Percentiles rank a stretch among this genome's conserved stretches.
phyloP scores from a whole-genome alignment of 2,329 filamentous ascomycete genomes.

The Fusarium multiceps region DNA sequence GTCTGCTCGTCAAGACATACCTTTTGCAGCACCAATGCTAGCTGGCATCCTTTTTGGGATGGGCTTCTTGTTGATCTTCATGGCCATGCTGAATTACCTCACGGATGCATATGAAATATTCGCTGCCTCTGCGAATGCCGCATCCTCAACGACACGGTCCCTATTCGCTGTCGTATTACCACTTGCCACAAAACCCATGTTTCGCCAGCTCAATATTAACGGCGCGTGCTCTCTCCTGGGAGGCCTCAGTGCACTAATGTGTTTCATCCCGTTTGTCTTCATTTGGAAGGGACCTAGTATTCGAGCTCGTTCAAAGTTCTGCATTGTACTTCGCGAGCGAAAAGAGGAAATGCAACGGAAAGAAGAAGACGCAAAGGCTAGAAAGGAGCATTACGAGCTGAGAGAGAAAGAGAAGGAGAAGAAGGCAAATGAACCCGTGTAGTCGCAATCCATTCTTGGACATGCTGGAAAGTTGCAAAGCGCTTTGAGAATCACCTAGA shows the following conservation, averaged over 20 bases:
- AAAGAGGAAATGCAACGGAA: constrained; percentile 60
- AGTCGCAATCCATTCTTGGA: background rate
- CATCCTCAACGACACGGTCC: constrained; percentile 89
- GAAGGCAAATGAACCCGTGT: constrained; percentile 27
- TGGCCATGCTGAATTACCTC: constrained; percentile 72
- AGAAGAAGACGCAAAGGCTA: constrained; percentile 52
- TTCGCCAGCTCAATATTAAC: constrained; percentile 57
- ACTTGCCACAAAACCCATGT: constrained; percentile 64
- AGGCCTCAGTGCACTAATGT: constrained; percentile 62
- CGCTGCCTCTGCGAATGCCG: constrained; percentile 81
- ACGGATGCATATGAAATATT: constrained; percentile 76
- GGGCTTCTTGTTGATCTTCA: constrained; percentile 72
- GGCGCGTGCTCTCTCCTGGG: constrained; percentile 66
- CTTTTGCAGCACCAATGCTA: constrained; percentile 67
- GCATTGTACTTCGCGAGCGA: constrained; percentile 65
- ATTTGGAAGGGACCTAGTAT: constrained; percentile 67
- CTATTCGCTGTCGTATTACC: constrained; percentile 84
- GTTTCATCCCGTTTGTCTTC: constrained; percentile 63
- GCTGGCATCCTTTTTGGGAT: constrained; percentile 71
- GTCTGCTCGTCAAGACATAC: constrained; percentile 60
- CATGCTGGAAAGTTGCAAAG: background rate
- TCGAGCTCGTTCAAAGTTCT: constrained; percentile 69
- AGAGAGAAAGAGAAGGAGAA: constrained; percentile 37
- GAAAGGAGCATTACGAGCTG: constrained; percentile 41
- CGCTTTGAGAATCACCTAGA: background rate